These are phyloP conservation scores for Cyberlindnera maritima DNA, from an alignment of 805 yeast species.

Conservation along the genomic window DNA sequence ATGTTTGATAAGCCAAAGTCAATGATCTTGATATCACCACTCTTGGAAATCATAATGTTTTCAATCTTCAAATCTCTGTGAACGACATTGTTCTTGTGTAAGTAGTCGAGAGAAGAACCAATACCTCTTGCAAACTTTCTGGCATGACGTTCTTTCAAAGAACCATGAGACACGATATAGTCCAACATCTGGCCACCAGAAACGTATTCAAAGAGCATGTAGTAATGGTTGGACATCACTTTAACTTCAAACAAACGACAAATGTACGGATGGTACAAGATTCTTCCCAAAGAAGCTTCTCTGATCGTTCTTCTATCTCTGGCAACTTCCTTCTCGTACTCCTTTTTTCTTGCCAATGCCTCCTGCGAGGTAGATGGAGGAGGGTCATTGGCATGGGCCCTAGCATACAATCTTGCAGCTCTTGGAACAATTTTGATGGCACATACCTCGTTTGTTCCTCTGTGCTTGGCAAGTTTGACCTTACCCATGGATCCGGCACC, in stretches of 20 bases:
- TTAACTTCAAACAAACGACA: constrained; percentile 91
- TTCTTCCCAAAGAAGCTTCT: constrained; percentile 91
- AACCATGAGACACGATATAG: constrained; percentile 94
- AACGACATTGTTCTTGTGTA: constrained; percentile 91
- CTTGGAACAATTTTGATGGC: constrained; percentile 92
- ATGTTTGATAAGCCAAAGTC: constrained; percentile 95
- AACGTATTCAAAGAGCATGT: constrained; percentile 94
- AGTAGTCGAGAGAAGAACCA: constrained; percentile 88
- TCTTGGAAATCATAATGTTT: constrained; percentile 88
- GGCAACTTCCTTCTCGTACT: constrained; percentile 77
- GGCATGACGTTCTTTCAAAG: constrained; percentile 90
- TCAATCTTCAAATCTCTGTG: constrained; percentile 97
- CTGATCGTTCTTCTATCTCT: constrained; percentile 90
- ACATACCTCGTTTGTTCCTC: constrained; percentile 76
- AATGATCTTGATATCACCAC: constrained; percentile 92
- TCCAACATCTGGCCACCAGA: constrained; percentile 98
- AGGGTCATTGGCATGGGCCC: constrained; percentile 67
- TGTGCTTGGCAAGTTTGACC: constrained; percentile 89
- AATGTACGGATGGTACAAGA: constrained; percentile 87
- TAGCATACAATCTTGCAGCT: constrained; percentile 73
- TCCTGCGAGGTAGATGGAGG: constrained; percentile 62
- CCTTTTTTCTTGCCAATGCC: constrained; percentile 59
- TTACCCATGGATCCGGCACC: constrained; percentile 99
- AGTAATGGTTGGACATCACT: constrained; percentile 94
- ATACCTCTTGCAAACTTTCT: constrained; percentile 93